Evolutionary conservation across 257 asterid genomes (phyloP), one percentile per base, ranked within the genome.

Genomic region (Asclepias syriaca): DNA sequence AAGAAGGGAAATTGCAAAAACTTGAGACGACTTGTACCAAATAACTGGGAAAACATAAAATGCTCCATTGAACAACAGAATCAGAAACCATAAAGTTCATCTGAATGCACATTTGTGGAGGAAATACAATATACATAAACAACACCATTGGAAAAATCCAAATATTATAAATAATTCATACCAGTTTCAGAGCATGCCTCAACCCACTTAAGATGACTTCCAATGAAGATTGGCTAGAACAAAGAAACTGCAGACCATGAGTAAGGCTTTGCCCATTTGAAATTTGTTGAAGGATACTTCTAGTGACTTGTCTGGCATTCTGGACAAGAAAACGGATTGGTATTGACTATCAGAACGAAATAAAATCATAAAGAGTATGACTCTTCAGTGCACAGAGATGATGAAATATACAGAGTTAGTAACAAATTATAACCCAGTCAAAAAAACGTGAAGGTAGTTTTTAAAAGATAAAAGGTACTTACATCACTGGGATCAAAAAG

Each of bases 401-500:
- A 45, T 39, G 32, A 32, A 53, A 64, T 13, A 70, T 8, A 32
- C 61, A 71, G 46, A 71, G 15, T 71, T 18, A 53, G 50, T 39
- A 5, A 21, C 32, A 19, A 65, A 37, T 5, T n/a, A 34, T 53
- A 11, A 45, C 13, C 50, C 24, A 6, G 55, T 13, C 3, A 27
- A 51, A 59, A 59, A 59, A 29, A 32, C 18, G 8, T 10, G 40
- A 40, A 1, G 4, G 24, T 53, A 5, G 11, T 66, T 66, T 40
- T 55, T 43, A 12, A 55, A 29, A 56, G 34, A 18, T 55, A 68
- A 37, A 71, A 66, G n/a, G 40, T 43, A 43, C 66, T 89, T 88
- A 94, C 99, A 85, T 94, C 99, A 80, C 86, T 88, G 70, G 92
- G 93, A 86, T 94, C 99, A 85, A 87, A 85, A 75, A 94, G 96